Conservation (phyloP, 2,329 filamentous ascomycete species). For the Parasarocladium wereldwijsianum region DNA sequence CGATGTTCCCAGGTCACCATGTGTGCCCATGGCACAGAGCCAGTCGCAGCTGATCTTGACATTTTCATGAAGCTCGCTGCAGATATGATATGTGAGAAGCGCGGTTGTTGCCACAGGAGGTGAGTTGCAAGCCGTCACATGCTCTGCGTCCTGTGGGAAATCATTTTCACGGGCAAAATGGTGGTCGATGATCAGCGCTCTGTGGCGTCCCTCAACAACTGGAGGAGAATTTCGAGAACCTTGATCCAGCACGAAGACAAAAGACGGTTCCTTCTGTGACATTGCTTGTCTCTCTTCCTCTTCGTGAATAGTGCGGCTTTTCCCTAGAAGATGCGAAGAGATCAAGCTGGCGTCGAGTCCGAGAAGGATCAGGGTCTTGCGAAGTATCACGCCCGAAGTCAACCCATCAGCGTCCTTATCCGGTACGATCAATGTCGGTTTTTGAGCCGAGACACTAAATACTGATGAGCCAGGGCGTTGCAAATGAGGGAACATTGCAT, state of each 20-base stretch:
- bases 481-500: background rate
- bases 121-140: constrained; percentile 47
- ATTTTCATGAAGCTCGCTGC: constrained; percentile 35
- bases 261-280: constrained; percentile 31
- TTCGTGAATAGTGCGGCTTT: constrained; percentile 43
- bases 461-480: constrained; percentile 5
- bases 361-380: constrained; percentile 42
- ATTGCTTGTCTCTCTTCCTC: constrained; percentile 36
- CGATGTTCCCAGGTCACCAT: constrained; percentile 49
- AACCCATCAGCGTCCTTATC: constrained; percentile 58
- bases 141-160: constrained; percentile 38
- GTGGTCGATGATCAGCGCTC: constrained; percentile 49
- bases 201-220: constrained; percentile 32
- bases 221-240: constrained; percentile 41
- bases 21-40: constrained; percentile 49
- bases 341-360: constrained; percentile 39
- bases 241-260: constrained; percentile 51
- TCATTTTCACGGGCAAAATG: constrained; percentile 39
- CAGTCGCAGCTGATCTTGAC: constrained; percentile 38
- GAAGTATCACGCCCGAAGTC: constrained; percentile 46
- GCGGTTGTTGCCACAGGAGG: constrained; percentile 52
- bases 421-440: constrained; percentile 44
- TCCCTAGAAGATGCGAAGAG: constrained; percentile 41
- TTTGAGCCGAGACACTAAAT: constrained; percentile 31
- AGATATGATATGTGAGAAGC: constrained; percentile 50